These are phyloP conservation scores for Serendipita sp. DNA, from an alignment of 768 basidiomycete genomes.

Conservation along the genomic window DNA sequence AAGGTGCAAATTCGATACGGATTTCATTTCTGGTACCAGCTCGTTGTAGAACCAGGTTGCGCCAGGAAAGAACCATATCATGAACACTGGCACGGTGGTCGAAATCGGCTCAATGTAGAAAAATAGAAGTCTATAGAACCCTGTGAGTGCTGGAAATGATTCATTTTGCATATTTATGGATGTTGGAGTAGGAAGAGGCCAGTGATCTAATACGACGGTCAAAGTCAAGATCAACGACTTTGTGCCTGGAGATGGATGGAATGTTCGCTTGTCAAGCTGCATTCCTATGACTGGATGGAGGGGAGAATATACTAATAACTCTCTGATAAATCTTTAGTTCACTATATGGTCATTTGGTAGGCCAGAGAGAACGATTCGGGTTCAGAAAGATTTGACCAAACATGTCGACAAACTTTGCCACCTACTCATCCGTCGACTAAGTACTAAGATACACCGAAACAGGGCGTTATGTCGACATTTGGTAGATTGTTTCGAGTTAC, in stretches of 20 bases:
- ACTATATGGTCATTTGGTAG: no score
- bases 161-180: background rate
- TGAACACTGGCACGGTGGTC: conserved; percentile 33
- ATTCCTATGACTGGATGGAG: no score
- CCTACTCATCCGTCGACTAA: background rate
- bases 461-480: conserved; percentile 67
- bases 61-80: conserved; percentile 43
- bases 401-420: background rate
- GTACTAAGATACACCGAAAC: background rate
- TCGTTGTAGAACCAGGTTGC: conserved; percentile 51
- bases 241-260: no score
- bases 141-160: conserved; percentile 40
- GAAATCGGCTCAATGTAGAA: conserved; percentile 47
- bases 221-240: background rate
- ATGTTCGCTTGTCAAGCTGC: no score
- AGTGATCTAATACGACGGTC: background rate
- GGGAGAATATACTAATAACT: no score
- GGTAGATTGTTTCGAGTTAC: conserved; percentile 86
- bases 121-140: conserved; percentile 46
- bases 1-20: conserved; percentile 24
- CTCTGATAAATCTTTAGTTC: no score
- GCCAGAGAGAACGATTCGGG: no score
- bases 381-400: no score
- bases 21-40: conserved; percentile 35
- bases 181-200: background rate